Evolutionary conservation across 2,329 filamentous ascomycete species (phyloP), one percentile per base, ranked within the genome.

Genomic region (Saccharata proteae): DNA sequence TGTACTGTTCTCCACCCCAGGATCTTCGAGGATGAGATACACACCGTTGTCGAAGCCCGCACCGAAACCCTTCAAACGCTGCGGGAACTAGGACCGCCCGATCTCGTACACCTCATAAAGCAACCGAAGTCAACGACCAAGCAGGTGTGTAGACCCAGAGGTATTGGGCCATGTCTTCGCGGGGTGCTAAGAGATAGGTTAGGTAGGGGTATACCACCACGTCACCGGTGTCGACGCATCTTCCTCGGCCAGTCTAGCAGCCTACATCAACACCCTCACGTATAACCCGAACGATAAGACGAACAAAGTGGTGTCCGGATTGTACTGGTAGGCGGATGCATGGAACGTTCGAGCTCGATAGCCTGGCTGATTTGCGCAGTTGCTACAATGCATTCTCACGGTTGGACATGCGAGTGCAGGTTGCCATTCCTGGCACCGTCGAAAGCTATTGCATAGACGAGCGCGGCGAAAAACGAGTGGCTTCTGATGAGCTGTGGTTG

Each of bases 371-470:
- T 55, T 18, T 39, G 31, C 46, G 18, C 48, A 74, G 69, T 61
- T 98, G 90, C 61, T 98, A 98, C 69, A 98, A 98, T 82, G 90
- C 90, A 42, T 94, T 98, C 58, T 96, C 90, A 4, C 75, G 92
- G 41, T 70, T 96, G 32, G 90, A 98, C 51, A 98, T 98, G 90
- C 84, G 90, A 38, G 88, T 98, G 9, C 86, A 96, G 51, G 88
- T 98, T 37, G 88, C 86, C 42, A 96, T 98, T 41, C 90, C 90
- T 12, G 90, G 90, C 38, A 90, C 82, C 7, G 84, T 98, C 31
- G 88, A 98, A 56, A 92, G 84, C 58, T 96, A 94, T 55, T 96
- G 88, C 55, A 81, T 98, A 36, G 88, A 98, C 55, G 90, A 98
- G 61, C 77, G 86, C 47, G 90, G 90, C 42, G 88, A 94, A 55